phyloP scores from a whole-genome alignment of 140 eudicot genomes.

The Oenanthe javanica region DNA sequence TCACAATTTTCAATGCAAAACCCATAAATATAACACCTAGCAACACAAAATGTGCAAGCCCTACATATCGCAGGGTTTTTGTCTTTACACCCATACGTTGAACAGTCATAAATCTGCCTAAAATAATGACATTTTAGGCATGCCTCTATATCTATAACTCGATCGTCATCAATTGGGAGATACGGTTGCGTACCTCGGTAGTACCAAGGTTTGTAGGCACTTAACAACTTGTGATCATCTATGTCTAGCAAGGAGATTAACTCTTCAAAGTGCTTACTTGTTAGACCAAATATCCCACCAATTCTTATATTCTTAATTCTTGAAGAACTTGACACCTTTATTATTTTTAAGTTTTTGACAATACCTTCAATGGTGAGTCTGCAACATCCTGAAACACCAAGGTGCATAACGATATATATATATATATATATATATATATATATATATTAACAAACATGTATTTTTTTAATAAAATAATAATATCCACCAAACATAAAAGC shows the following conservation, averaged over 20 bases:
- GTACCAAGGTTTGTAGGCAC: conserved; percentile 42
- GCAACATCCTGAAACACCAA: conserved; percentile 54
- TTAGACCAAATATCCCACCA: conserved; percentile 34
- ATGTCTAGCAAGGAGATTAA: conserved; percentile 27
- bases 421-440: too few relatives aligned
- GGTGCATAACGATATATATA: conserved; percentile 28
- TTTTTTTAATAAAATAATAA: too few relatives aligned
- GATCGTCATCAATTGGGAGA: conserved; percentile 64
- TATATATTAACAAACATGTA: too few relatives aligned
- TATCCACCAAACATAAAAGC: too few relatives aligned
- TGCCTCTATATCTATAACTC: conserved; percentile 54
- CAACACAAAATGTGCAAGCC: conserved; percentile 53
- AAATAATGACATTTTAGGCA: conserved; percentile 61
- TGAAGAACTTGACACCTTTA: conserved; percentile 22
- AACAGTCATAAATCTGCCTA: conserved; percentile 62
- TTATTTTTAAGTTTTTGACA: conserved; percentile 33
- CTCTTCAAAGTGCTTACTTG: conserved; percentile 41
- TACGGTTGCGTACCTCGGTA: conserved; percentile 31
- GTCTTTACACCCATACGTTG: conserved; percentile 36
- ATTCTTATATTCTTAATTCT: conserved; percentile 51
- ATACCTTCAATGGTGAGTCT: conserved; percentile 44
- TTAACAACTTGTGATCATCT: conserved; percentile 19
- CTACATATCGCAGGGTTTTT: conserved; percentile 32
- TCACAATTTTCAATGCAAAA: conserved; percentile 42
- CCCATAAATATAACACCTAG: conserved; percentile 54